Base-by-base conservation (phyloP, 2,329 filamentous ascomycete species). In the Fusarium solani-melongenae region DNA sequence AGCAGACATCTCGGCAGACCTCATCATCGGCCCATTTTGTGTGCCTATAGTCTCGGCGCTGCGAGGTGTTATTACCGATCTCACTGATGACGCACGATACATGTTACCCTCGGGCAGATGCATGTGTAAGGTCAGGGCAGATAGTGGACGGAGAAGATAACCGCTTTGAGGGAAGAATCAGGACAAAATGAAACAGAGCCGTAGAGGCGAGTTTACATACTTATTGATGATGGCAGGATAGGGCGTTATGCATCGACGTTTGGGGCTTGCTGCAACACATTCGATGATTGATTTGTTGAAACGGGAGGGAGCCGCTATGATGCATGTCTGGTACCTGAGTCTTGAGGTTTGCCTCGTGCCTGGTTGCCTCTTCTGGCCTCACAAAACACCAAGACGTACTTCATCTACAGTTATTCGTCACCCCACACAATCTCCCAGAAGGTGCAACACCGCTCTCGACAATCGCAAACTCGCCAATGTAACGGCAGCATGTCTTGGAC, bases 311-410 rank as follows among this genome's bases (percentile, higher is more conserved):
- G 46, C 24, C 46, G 17, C 46, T 8, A 31, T 41, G 53, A 41
- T 72, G 53, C 31, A 53, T 27, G 31, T 59, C 46, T 39, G 70
- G 70, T 63, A 70, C 44, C 44, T 67, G 46, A 20, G 29, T 38
- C n/a, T 51, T 55, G 31, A 22, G n/a, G 41, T 46, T 59, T 63
- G 59, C 70, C 67, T 71, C 60, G 71, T 73, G 71, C 39, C 38
- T 71, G 53, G 46, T 74, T 71, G 22, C 71, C 51, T 38, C 38
- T 73, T 73, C 46, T 24, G 46, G 71, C 22, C 22, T 24, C 20
- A 22, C 29, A 51, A 57, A 44, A 38, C 57, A 53, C 15, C 17
- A 20, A 41, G 6, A 27, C 6, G 38, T 41, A 41, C 17, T 38
- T 38, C 38, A 44, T 65, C 53, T 63, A 64, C 31, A 29, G 62